Conservation (phyloP, 2,329 filamentous ascomycete genomes). For the Exserohilum rostratum region DNA sequence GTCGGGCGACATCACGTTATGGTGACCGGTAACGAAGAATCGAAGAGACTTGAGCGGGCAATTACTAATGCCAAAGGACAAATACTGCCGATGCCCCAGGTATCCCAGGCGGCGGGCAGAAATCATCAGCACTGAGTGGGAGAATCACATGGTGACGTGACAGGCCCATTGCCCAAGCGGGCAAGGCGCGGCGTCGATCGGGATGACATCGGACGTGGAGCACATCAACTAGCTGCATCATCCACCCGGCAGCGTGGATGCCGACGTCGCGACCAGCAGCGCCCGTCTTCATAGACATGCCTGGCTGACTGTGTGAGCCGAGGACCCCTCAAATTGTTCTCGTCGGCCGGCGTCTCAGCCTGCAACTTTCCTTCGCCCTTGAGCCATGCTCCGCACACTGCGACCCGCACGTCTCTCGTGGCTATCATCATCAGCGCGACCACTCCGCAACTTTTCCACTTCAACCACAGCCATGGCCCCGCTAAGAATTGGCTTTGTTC, state of each 20-base stretch:
- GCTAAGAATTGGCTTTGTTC: slow-evolving; percentile 49
- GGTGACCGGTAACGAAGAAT: background rate
- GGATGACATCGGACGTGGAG: slow-evolving; percentile 22
- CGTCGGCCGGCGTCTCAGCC: too few species aligned
- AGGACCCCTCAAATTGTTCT: background rate
- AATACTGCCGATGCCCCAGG: background rate
- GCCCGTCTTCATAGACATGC: background rate
- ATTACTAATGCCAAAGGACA: background rate
- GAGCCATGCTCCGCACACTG: slow-evolving; percentile 28
- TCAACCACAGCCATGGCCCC: slow-evolving; percentile 30
- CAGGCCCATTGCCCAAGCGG: background rate
- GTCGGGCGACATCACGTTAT: slow-evolving; percentile 11
- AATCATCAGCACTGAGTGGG: background rate
- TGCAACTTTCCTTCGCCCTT: background rate
- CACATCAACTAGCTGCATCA: slow-evolving; percentile 12
- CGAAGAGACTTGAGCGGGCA: background rate
- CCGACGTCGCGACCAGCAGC: background rate
- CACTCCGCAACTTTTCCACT: slow-evolving; percentile 32
- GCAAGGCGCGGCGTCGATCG: slow-evolving; percentile 21
- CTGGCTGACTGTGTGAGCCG: too few species aligned
- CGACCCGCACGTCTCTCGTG: slow-evolving; percentile 17
- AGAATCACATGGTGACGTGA: background rate
- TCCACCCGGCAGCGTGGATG: slow-evolving; percentile 2
- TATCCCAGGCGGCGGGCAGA: background rate
- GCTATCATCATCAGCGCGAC: slow-evolving; percentile 9